phyloP scores from a whole-genome alignment of 2,329 filamentous ascomycete species.

The Botrytis fabae region DNA sequence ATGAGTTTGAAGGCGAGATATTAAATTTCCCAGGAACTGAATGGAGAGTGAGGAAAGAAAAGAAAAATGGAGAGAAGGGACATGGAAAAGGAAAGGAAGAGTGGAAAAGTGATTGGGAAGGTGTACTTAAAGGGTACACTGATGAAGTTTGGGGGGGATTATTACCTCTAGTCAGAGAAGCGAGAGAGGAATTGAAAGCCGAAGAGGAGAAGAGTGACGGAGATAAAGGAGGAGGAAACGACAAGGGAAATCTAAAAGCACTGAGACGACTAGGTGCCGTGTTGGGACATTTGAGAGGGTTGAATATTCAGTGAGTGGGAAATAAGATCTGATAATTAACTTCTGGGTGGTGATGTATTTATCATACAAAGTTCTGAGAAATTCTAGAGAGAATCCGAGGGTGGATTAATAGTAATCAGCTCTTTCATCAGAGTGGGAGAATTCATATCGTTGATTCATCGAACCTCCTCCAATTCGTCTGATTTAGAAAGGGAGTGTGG shows the following conservation, averaged over 20 bases:
- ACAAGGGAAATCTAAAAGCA: constrained; percentile 26
- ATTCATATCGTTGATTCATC: too few species aligned
- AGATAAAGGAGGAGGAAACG: constrained; percentile 16
- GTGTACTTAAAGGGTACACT: constrained; percentile 56
- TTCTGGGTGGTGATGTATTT: background rate
- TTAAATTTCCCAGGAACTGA: background rate
- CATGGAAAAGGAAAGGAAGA: constrained; percentile 24
- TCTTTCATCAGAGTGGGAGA: too few species aligned
- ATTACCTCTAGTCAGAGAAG: constrained; percentile 55
- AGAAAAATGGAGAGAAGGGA: background rate
- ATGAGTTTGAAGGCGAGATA: background rate
- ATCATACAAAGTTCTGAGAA: background rate
- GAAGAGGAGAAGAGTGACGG: background rate
- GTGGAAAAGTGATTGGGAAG: constrained; percentile 47
- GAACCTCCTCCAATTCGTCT: too few species aligned
- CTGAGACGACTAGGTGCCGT: constrained; percentile 32
- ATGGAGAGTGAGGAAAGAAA: background rate
- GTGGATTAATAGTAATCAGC: too few species aligned
- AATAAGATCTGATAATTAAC: too few species aligned
- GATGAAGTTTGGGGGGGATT: constrained; percentile 71
- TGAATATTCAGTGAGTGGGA: background rate
- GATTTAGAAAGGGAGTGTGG: too few species aligned
- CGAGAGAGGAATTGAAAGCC: constrained; percentile 55
- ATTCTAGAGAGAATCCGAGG: background rate
- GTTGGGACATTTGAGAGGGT: constrained; percentile 30